Evolutionary conservation across 306 rosid species (phyloP).

Genomic region (Aeschynomene evenia): DNA sequence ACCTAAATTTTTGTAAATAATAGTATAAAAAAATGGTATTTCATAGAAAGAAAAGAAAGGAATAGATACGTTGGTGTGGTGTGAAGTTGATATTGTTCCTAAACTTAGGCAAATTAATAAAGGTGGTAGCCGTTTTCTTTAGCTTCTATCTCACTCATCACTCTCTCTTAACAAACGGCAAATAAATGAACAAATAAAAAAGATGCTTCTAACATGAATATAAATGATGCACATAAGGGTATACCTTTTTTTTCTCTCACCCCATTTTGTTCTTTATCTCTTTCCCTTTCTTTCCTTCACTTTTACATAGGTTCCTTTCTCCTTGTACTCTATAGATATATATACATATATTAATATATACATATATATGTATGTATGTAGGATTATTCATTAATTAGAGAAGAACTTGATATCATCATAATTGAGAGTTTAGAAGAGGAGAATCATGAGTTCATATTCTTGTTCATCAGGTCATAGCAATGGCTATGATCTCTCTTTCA

Average conservation of each 20-base stretch:
- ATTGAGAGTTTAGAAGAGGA: background rate
- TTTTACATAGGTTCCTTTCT: conserved; percentile 33
- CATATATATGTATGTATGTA: background rate
- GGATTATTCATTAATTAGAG: conserved; percentile 21
- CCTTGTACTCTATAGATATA: conserved; percentile 35
- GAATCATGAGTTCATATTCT: conserved; percentile 74
- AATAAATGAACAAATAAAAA: conserved; percentile 18
- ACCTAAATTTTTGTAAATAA: too few relatives aligned
- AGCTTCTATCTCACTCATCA: conserved; percentile 44
- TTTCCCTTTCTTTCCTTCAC: conserved; percentile 14
- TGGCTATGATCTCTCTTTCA: conserved; percentile 85
- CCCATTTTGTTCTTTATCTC: conserved; percentile 4
- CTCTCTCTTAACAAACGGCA: background rate
- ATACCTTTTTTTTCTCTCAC: conserved; percentile 14
- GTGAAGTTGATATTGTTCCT: conserved; percentile 35
- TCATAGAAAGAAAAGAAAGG: conserved; percentile 40
- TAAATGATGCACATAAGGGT: background rate
- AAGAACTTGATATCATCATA: conserved; percentile 39
- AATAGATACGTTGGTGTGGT: conserved; percentile 56
- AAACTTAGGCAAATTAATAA: conserved; percentile 18
- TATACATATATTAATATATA: background rate
- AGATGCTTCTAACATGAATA: conserved; percentile 20
- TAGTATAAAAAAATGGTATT: background rate
- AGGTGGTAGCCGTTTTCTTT: conserved; percentile 67
- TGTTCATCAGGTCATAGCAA: conserved; percentile 69